Evolutionary conservation across 2,329 filamentous ascomycete species (phyloP).

Genomic region (Magnaporthiopsis poae): DNA sequence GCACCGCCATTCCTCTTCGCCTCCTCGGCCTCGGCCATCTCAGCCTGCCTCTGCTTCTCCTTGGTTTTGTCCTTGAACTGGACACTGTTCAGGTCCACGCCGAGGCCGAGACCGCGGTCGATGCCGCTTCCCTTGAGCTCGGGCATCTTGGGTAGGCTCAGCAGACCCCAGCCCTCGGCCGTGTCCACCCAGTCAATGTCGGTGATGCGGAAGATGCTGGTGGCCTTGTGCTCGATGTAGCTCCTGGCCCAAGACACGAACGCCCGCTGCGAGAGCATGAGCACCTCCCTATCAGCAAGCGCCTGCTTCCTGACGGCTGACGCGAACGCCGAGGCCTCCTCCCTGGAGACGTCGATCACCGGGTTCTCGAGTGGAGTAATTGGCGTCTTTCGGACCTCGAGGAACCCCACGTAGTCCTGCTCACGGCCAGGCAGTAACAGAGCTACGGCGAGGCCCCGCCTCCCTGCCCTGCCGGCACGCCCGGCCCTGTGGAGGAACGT

Average conservation of each 20-base stretch:
- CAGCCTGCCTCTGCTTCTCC: conserved; percentile 54
- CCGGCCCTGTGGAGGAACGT: conserved; percentile 91
- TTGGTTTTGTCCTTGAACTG: conserved; percentile 62
- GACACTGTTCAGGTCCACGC: conserved; percentile 58
- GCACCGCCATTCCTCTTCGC: conserved; percentile 24
- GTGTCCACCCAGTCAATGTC: conserved; percentile 81
- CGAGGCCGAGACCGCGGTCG: conserved; percentile 51
- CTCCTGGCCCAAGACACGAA: conserved; percentile 91
- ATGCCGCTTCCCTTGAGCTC: conserved; percentile 66
- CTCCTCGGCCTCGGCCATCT: conserved; percentile 40
- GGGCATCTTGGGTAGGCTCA: conserved; percentile 86
- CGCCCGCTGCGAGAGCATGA: conserved; percentile 80
- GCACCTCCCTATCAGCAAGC: conserved; percentile 52
- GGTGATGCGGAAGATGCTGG: conserved; percentile 74
- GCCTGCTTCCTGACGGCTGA: conserved; percentile 25
- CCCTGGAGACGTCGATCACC: conserved; percentile 44
- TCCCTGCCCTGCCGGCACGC: conserved; percentile 77
- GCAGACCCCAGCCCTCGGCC: conserved; percentile 73
- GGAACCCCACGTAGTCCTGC: conserved; percentile 80
- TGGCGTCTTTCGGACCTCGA: conserved; percentile 79
- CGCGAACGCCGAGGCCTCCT: conserved; percentile 42
- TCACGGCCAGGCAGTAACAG: conserved; percentile 78
- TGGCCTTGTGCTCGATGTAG: conserved; percentile 83
- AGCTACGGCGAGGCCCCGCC: conserved; percentile 74
- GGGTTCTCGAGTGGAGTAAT: conserved; percentile 55